Percentiles rank a stretch among this genome's conserved stretches.
phyloP scores from a whole-genome alignment of 106 monocot genomes.

The Apostasia shenzhenica region DNA sequence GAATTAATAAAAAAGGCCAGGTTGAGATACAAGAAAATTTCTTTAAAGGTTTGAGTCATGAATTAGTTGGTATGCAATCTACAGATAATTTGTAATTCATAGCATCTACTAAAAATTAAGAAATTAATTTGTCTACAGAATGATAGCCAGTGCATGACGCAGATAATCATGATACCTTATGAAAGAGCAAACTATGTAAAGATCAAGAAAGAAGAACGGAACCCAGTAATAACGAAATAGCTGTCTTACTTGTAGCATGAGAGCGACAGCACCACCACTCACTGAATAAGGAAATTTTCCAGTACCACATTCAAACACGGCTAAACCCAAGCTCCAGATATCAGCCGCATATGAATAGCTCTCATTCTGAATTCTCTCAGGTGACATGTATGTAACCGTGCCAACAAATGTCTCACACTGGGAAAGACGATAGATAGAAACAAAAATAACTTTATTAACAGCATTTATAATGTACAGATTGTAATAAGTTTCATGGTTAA shows the following conservation, averaged over 20 bases:
- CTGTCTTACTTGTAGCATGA: constrained; percentile 93
- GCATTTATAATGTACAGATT: not conserved
- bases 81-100: too few relatives aligned
- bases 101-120: too few relatives aligned
- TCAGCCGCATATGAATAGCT: constrained; percentile 93
- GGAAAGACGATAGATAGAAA: constrained; percentile 11
- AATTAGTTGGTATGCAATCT: too few relatives aligned
- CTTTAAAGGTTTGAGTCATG: too few relatives aligned
- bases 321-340: constrained; percentile 95
- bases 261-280: constrained; percentile 90
- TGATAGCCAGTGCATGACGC: too few relatives aligned
- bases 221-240: not conserved
- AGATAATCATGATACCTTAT: too few relatives aligned
- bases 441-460: not conserved
- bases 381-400: constrained; percentile 99
- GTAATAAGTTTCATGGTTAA: not conserved
- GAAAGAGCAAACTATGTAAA: too few relatives aligned
- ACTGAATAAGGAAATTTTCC: constrained; percentile 89
- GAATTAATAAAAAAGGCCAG: too few relatives aligned
- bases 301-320: constrained; percentile 89
- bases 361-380: constrained; percentile 94
- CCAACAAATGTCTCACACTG: constrained; percentile 99
- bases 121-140: too few relatives aligned
- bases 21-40: too few relatives aligned
- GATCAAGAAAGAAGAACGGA: too few relatives aligned